Evolutionary conservation across 1,139 yeast species (phyloP).

Genomic region (Saccharomycopsis hybrid): DNA sequence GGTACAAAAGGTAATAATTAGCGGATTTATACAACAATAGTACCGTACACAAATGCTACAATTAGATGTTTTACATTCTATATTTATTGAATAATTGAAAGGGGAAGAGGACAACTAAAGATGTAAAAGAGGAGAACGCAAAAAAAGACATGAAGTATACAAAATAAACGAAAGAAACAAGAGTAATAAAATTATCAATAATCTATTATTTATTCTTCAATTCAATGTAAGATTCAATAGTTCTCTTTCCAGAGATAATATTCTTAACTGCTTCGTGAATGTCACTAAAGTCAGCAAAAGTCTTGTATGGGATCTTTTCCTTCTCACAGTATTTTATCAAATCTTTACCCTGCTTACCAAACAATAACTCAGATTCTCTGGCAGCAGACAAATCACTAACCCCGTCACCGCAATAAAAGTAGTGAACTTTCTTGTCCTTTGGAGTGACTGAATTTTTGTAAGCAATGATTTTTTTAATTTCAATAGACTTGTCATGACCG

Average conservation of each 20-base stretch:
- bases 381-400: conserved; percentile 95
- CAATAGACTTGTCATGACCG: conserved; percentile 91
- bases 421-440: conserved; percentile 40
- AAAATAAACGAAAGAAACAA: too few species aligned
- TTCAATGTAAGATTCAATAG: conserved; percentile 17
- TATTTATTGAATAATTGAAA: too few species aligned
- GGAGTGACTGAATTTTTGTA: conserved; percentile 34
- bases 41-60: too few species aligned
- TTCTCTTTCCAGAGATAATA: conserved; percentile 7
- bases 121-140: too few species aligned
- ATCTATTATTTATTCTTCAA: not conserved
- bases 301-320: conserved; percentile 78
- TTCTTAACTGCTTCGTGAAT: conserved; percentile 32
- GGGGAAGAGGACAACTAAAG: too few species aligned
- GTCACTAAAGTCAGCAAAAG: conserved; percentile 69
- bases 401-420: conserved; percentile 86
- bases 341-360: conserved; percentile 91
- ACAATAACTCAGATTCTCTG: conserved; percentile 83
- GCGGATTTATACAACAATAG: too few species aligned
- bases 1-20: too few species aligned
- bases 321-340: conserved; percentile 75
- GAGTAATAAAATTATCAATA: too few species aligned
- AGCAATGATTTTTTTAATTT: conserved; percentile 59
- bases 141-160: too few species aligned
- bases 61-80: too few species aligned